A percentile compares a stretch with the other conserved stretches of the same genome.
These are phyloP conservation scores for Colletotrichum siamense DNA, from an alignment of 2,329 filamentous ascomycete species.

Conservation along the genomic window DNA sequence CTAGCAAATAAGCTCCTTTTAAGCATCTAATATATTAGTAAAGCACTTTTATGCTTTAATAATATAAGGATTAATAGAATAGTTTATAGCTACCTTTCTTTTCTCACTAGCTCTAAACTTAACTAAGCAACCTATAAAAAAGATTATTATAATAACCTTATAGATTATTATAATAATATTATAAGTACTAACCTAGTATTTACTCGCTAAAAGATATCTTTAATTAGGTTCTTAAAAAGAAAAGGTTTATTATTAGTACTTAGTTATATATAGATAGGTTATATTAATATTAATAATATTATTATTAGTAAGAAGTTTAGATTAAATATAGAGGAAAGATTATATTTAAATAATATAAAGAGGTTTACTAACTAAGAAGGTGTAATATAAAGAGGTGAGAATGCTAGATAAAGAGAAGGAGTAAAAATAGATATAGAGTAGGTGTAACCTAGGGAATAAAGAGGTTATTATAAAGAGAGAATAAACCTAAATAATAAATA, in stretches of 20 bases:
- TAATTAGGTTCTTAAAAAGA: not conserved
- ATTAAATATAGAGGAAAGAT: not conserved
- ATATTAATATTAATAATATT: not conserved
- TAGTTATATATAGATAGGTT: not conserved
- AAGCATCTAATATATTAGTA: not conserved
- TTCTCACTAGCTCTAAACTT: not conserved
- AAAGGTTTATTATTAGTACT: not conserved
- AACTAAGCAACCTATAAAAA: not conserved
- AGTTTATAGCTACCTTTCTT: not conserved
- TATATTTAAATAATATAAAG: too few species aligned
- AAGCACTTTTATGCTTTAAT: accelerated
- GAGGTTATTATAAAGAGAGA: too few species aligned
- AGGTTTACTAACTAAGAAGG: too few species aligned
- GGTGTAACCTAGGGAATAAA: too few species aligned
- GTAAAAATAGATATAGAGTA: too few species aligned
- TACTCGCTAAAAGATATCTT: not conserved
- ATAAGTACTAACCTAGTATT: not conserved
- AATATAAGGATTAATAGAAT: not conserved
- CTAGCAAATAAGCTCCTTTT: not conserved
- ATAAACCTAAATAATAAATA: too few species aligned
- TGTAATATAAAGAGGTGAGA: too few species aligned
- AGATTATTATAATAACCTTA: not conserved
- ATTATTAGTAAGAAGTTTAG: not conserved
- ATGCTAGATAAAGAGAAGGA: too few species aligned
- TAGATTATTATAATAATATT: too few species aligned